Evolutionary conservation across 495 filamentous ascomycete genomes (phyloP).

Genomic region (Podospora pseudoanserina): DNA sequence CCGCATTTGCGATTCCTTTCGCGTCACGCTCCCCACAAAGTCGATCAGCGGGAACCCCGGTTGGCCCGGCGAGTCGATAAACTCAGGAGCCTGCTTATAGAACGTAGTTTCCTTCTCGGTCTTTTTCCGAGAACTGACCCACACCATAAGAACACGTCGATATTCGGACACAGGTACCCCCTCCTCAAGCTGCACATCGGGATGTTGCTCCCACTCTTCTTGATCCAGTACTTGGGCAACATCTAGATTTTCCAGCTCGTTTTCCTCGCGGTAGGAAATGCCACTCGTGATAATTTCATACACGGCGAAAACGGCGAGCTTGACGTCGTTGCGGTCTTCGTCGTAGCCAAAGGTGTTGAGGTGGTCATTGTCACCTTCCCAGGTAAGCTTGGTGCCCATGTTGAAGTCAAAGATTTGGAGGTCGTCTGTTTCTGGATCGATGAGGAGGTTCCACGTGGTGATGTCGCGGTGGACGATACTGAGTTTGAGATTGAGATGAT

Average conservation of each 20-base stretch:
- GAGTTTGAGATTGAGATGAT: conserved; percentile 17
- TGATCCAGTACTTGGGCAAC: neutral
- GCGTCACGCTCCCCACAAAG: neutral
- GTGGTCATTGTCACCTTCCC: conserved; percentile 6
- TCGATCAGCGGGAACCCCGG: neutral
- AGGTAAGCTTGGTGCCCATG: conserved; percentile 10
- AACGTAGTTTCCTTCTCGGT: neutral
- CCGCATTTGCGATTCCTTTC: neutral
- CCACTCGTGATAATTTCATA: conserved; percentile 19
- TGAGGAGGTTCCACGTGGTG: conserved; percentile 10
- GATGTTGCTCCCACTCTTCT: conserved; percentile 9
- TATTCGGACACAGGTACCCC: conserved; percentile 6
- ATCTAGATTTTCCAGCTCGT: conserved; percentile 5
- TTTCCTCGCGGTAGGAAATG: conserved; percentile 6
- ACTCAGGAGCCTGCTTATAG: conserved; percentile 6
- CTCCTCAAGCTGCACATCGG: conserved; percentile 10
- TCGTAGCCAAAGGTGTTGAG: neutral
- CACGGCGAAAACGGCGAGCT: conserved; percentile 12
- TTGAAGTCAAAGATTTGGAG: conserved; percentile 19
- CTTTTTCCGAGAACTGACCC: conserved; percentile 8
- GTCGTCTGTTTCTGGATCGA: conserved; percentile 11
- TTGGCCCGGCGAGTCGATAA: conserved; percentile 8
- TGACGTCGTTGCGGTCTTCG: conserved; percentile 10
- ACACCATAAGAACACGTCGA: conserved; percentile 8
- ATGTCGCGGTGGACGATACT: conserved; percentile 17